These are phyloP conservation scores for Cryptococcus jaspeensis DNA, from an alignment of 1,284 basidiomycete species.

Conservation along the genomic window DNA sequence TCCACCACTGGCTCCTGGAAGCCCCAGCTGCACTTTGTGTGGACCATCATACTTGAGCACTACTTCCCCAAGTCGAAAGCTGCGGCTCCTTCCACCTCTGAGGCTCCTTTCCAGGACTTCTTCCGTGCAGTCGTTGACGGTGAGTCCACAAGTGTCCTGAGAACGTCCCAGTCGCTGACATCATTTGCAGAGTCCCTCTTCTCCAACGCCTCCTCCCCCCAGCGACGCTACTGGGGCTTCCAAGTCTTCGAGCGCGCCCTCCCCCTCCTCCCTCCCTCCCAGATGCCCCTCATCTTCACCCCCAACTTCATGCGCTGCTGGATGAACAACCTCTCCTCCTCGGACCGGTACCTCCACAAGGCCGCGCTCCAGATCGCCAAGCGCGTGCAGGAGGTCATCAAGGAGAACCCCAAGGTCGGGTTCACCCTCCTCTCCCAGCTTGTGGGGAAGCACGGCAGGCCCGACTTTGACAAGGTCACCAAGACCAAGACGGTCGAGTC, in stretches of 20 bases:
- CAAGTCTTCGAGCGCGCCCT: slow-evolving; percentile 83
- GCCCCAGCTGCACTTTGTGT: slow-evolving; percentile 87
- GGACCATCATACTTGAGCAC: slow-evolving; percentile 77
- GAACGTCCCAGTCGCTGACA: neutral
- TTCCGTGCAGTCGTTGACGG: slow-evolving; percentile 88
- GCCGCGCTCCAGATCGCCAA: slow-evolving; percentile 75
- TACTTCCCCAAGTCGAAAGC: slow-evolving; percentile 59
- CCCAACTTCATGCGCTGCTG: slow-evolving; percentile 94
- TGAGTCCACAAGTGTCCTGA: slow-evolving; percentile 46
- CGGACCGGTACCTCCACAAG: slow-evolving; percentile 85
- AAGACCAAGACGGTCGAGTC: slow-evolving; percentile 90
- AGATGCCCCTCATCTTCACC: slow-evolving; percentile 84
- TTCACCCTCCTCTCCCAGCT: slow-evolving; percentile 83
- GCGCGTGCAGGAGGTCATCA: slow-evolving; percentile 72
- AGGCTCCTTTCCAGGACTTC: slow-evolving; percentile 80
- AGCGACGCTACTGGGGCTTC: slow-evolving; percentile 95
- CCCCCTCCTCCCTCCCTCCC: slow-evolving; percentile 63
- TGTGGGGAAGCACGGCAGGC: slow-evolving; percentile 78
- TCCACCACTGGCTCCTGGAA: slow-evolving; percentile 69
- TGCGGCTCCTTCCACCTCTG: slow-evolving; percentile 18
- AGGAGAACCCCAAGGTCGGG: slow-evolving; percentile 73
- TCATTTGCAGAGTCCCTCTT: slow-evolving; percentile 73
- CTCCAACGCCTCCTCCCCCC: slow-evolving; percentile 74
- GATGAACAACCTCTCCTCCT: slow-evolving; percentile 89
- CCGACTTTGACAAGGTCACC: slow-evolving; percentile 88